A percentile compares a stretch with the other conserved stretches of the same genome.
Conservation (phyloP, 2,329 filamentous ascomycete species). For the Eurotiales sp. region DNA sequence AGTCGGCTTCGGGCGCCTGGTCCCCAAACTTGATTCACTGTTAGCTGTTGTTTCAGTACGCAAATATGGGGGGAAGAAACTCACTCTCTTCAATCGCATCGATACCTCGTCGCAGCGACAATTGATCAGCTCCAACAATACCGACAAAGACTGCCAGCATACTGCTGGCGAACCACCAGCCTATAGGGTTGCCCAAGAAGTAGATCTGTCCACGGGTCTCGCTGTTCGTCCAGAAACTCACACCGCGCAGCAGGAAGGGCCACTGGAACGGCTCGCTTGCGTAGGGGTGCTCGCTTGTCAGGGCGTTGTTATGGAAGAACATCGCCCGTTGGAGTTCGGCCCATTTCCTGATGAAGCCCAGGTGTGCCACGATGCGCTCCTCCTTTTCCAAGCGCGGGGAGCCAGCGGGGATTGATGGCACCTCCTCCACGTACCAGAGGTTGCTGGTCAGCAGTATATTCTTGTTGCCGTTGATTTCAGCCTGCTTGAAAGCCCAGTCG, state of each 20-base stretch:
- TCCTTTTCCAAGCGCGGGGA: slow-evolving; percentile 71
- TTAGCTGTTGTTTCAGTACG: slow-evolving; percentile 4
- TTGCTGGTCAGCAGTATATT: slow-evolving; percentile 86
- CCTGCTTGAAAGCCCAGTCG: slow-evolving; percentile 95
- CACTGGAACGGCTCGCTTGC: slow-evolving; percentile 92
- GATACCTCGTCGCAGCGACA: slow-evolving; percentile 86
- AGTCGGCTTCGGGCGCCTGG: slow-evolving; percentile 83
- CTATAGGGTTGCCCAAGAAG: slow-evolving; percentile 93
- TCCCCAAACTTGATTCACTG: slow-evolving; percentile 35
- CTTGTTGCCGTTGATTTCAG: slow-evolving; percentile 99
- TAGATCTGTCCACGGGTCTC: slow-evolving; percentile 96
- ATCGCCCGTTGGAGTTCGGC: slow-evolving; percentile 94
- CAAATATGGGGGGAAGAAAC: slow-evolving; percentile 30
- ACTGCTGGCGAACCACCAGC: slow-evolving; percentile 95
- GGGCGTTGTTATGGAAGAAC: slow-evolving; percentile 98
- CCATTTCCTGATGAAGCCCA: slow-evolving; percentile 92
- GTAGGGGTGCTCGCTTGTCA: slow-evolving; percentile 96
- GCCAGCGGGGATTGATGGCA: slow-evolving; percentile 71
- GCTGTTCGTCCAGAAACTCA: slow-evolving; percentile 98
- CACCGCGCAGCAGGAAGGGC: slow-evolving; percentile 94
- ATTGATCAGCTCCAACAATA: slow-evolving; percentile 86
- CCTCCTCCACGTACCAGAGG: slow-evolving; percentile 89
- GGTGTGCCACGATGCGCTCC: slow-evolving; percentile 70
- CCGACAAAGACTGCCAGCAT: slow-evolving; percentile 89
- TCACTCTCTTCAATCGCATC: slow-evolving; percentile 91